These are phyloP conservation scores for Houttuynia cordata DNA, from an alignment of 164 flowering plant species.

Conservation along the genomic window DNA sequence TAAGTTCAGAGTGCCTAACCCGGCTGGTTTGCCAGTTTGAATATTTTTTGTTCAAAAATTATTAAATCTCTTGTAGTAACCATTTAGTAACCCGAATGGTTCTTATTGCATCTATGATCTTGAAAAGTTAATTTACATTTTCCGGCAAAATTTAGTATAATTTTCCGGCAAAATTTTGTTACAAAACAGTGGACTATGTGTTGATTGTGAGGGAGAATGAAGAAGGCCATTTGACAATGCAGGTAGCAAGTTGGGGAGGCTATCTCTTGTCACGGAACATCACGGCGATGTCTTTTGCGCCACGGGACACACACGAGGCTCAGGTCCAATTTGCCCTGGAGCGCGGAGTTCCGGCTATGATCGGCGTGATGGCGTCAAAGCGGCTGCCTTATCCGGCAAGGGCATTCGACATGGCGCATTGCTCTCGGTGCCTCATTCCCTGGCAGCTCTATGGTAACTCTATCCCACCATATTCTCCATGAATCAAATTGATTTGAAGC, in stretches of 20 bases:
- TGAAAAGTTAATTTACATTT: too few relatives aligned
- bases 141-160: too few relatives aligned
- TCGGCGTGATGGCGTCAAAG: constrained; percentile 72
- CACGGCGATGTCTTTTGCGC: constrained; percentile 81
- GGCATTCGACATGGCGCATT: constrained; percentile 93
- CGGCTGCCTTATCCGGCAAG: constrained; percentile 86
- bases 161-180: neutral
- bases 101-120: too few relatives aligned
- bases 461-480: neutral
- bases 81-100: too few relatives aligned
- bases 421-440: constrained; percentile 93
- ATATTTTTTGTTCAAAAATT: neutral
- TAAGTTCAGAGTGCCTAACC: constrained; percentile 18
- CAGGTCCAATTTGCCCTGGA: constrained; percentile 90
- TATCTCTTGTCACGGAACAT: constrained; percentile 70
- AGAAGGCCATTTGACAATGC: neutral
- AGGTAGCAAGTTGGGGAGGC: constrained; percentile 95
- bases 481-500: neutral
- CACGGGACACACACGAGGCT: constrained; percentile 83
- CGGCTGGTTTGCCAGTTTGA: neutral
- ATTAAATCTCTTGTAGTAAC: too few relatives aligned
- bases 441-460: constrained; percentile 33
- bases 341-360: constrained; percentile 85
- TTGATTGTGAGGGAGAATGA: neutral
- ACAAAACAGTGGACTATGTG: neutral